phyloP scores from a whole-genome alignment of 768 basidiomycete species.

The Rhodotorula taiwanensis region DNA sequence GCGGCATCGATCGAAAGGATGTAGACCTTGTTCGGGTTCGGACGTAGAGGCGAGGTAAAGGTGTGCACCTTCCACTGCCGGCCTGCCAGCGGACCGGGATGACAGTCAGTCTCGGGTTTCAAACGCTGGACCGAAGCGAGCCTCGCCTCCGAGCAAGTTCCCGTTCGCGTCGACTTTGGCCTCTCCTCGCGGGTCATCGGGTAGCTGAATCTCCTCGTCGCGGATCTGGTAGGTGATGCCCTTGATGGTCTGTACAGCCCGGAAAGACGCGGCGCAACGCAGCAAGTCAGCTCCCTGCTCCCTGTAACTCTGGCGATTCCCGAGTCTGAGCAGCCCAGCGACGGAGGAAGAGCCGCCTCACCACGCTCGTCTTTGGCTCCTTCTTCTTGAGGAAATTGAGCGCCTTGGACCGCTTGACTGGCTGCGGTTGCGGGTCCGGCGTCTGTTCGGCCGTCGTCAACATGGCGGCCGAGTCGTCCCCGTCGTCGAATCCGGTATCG shows the following conservation, averaged over 20 bases:
- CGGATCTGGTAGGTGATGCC: slow-evolving; percentile 71
- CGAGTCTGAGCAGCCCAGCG: too few relatives aligned
- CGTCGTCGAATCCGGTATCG: not conserved
- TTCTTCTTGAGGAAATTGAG: slow-evolving; percentile 42
- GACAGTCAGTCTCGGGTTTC: not conserved
- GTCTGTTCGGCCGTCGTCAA: slow-evolving; percentile 8
- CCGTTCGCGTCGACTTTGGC: slow-evolving; percentile 83
- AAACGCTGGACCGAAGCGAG: slow-evolving; percentile 3
- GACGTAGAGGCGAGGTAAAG: slow-evolving; percentile 72
- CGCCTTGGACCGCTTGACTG: slow-evolving; percentile 6
- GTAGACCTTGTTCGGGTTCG: slow-evolving; percentile 71
- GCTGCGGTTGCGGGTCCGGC: slow-evolving; percentile 4
- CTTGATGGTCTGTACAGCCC: slow-evolving; percentile 49
- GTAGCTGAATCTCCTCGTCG: slow-evolving; percentile 80
- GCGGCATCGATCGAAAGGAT: slow-evolving; percentile 98
- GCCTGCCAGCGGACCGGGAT: slow-evolving; percentile 50
- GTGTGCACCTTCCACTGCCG: slow-evolving; percentile 82
- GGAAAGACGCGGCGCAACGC: too few relatives aligned
- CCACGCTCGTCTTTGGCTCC: slow-evolving; percentile 40
- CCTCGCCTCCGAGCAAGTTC: slow-evolving; percentile 71
- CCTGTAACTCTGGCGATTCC: too few relatives aligned
- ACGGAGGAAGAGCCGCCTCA: not conserved
- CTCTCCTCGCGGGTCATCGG: slow-evolving; percentile 77
- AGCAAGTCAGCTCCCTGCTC: not conserved
- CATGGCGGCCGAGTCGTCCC: not conserved